Evolutionary conservation across 345 rosid species (phyloP), one percentile per base, ranked within the genome.

Genomic region (Salix viminalis): DNA sequence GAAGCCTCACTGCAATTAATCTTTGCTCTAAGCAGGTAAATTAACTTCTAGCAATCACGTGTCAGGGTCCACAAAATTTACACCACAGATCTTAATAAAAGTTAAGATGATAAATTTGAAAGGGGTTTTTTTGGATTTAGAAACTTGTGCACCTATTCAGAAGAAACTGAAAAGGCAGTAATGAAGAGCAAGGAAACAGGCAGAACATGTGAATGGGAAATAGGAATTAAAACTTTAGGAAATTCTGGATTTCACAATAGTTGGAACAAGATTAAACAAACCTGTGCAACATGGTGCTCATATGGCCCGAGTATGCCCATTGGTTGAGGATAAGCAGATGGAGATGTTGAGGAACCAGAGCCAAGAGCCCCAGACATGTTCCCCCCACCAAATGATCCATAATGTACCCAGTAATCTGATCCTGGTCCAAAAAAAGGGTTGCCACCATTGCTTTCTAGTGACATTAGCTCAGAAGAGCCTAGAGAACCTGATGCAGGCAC

Each of bases 231-330:
- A n/a, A 67, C 70, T 13, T 16, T 9, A 10, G 13, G 4, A 66
- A 67, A 34, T 21, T 15, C 24, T 30, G 16, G 14, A 67, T 67
- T 67, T 56, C 24, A 14, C 65, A 73, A 69, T 64, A 24, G 9
- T 15, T 12, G 15, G 32, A 65, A 18, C 7, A 30, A 65, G 54
- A 77, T n/a, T 19, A 41, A 67, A 72, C 69, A 10, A 70, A 89
- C 95, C 95, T 89, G 92, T 37, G 84, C 85, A 71, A 79, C 71
- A 75, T 76, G 87, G 48, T 89, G 92, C 75, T 91, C 92, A 48
- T 89, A 87, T n/a, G 92, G 80, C 77, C 95, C 92, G 82, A 89
- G 90, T 75, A 91, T 91, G 75, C 92, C 92, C 90, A 85, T 82
- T 19, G 88, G 83, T 66, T 85, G 94, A 79, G 91, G 87, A 85